These are phyloP conservation scores for Hirschfeldia incana DNA, from an alignment of 345 rosid genomes.

Conservation along the genomic window DNA sequence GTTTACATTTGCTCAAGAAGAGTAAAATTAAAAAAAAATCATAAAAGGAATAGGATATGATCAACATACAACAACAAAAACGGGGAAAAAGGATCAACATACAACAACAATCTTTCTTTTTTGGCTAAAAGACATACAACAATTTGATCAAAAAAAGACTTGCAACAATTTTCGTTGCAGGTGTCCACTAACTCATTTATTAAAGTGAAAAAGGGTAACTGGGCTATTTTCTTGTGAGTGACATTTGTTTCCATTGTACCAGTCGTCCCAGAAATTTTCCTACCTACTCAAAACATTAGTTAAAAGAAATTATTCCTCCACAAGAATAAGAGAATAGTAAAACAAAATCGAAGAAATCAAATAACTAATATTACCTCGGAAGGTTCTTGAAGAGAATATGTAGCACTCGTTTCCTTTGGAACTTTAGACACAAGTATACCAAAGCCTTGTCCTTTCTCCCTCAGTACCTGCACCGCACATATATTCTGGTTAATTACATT, in stretches of 20 bases:
- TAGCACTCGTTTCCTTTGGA: slow-evolving; percentile 84
- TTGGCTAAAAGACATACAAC: background rate
- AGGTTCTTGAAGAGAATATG: slow-evolving; percentile 84
- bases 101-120: background rate
- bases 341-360: background rate
- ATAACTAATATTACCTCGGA: slow-evolving; percentile 51
- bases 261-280: slow-evolving; percentile 62
- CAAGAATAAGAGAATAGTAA: background rate
- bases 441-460: slow-evolving; percentile 72
- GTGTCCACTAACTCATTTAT: background rate
- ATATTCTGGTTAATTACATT: background rate
- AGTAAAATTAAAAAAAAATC: background rate
- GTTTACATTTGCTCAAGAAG: slow-evolving; percentile 19
- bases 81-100: background rate
- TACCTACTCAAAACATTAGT: slow-evolving; percentile 50
- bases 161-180: slow-evolving; percentile 16
- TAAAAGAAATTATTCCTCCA: background rate
- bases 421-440: slow-evolving; percentile 85
- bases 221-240: slow-evolving; percentile 22
- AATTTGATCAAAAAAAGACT: background rate
- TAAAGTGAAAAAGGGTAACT: background rate
- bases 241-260: slow-evolving; percentile 62
- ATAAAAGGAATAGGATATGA: background rate
- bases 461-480: slow-evolving; percentile 50
- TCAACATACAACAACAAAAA: background rate